Conservation (phyloP, 768 basidiomycete genomes). For the Pholiota microspora region DNA sequence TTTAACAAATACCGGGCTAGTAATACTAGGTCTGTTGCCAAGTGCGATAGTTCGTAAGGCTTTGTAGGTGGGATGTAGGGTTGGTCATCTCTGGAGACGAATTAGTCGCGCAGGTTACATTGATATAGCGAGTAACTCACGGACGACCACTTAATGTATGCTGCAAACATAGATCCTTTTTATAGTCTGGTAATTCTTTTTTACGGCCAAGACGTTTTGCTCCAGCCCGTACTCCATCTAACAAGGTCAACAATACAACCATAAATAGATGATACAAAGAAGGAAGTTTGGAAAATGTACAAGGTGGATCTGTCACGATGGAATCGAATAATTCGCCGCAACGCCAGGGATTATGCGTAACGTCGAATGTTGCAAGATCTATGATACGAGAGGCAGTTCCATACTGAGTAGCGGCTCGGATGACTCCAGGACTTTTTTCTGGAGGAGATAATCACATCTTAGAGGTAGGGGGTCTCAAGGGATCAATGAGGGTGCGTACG, state of each 20-base stretch:
- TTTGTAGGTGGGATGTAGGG: slow-evolving; percentile 88
- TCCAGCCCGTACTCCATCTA: slow-evolving; percentile 92
- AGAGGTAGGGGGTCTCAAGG: not conserved
- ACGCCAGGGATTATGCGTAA: slow-evolving; percentile 89
- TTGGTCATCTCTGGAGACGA: slow-evolving; percentile 51
- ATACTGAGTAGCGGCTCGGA: slow-evolving; percentile 83
- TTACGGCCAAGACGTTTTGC: slow-evolving; percentile 80
- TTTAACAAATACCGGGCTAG: slow-evolving; percentile 83
- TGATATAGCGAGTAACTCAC: slow-evolving; percentile 32
- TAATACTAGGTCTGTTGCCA: slow-evolving; percentile 78
- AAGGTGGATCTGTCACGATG: slow-evolving; percentile 92
- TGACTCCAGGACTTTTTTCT: slow-evolving; percentile 63
- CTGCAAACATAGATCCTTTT: slow-evolving; percentile 35
- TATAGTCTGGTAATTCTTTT: slow-evolving; percentile 38
- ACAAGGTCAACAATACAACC: not conserved
- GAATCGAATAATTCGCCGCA: slow-evolving; percentile 91
- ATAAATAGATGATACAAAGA: not conserved
- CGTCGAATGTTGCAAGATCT: slow-evolving; percentile 88
- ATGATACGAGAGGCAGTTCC: slow-evolving; percentile 70
- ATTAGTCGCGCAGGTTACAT: no score
- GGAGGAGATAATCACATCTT: not conserved
- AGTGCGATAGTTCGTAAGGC: slow-evolving; percentile 87
- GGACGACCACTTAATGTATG: slow-evolving; percentile 36
- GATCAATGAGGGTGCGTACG: slow-evolving; percentile 36
- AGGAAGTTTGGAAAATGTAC: slow-evolving; percentile 42